Conservation (phyloP, 805 yeast species). For the Komagataella mondaviorum region DNA sequence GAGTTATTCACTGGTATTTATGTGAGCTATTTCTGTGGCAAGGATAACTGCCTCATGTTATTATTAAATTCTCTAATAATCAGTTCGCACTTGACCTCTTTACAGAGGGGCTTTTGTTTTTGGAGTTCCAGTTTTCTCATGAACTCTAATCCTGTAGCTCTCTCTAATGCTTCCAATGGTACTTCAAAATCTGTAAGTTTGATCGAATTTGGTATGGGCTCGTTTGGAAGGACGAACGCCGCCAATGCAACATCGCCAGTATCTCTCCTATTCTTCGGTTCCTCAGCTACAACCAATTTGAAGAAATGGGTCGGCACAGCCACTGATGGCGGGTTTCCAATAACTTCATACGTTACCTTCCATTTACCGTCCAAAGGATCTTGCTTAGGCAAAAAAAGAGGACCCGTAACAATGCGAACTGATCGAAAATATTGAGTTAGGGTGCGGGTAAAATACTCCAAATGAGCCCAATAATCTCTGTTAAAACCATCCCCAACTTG, state of each 20-base stretch:
- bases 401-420: conserved; percentile 88
- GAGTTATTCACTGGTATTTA: background rate
- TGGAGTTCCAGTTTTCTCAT: conserved; percentile 51
- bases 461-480: conserved; percentile 95
- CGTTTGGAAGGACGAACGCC: conserved; percentile 91
- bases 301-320: conserved; percentile 98
- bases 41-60: conserved; percentile 15
- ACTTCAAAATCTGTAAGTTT: conserved; percentile 72
- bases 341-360: conserved; percentile 77
- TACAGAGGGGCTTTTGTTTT: conserved; percentile 54
- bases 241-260: conserved; percentile 53
- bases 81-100: conserved; percentile 68
- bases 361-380: conserved; percentile 70
- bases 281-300: conserved; percentile 81
- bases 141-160: conserved; percentile 75
- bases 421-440: conserved; percentile 57
- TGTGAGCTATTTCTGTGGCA: conserved; percentile 10
- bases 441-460: conserved; percentile 78
- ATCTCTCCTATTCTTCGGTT: conserved; percentile 20
- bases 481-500: conserved; percentile 98
- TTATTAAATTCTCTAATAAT: conserved; percentile 69
- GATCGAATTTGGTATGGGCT: conserved; percentile 52
- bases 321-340: conserved; percentile 91
- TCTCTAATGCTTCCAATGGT: conserved; percentile 81
- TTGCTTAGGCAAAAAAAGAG: conserved; percentile 72